Base-by-base conservation (phyloP, 1,139 yeast genomes). In the Kluyveromyces marxianus region DNA sequence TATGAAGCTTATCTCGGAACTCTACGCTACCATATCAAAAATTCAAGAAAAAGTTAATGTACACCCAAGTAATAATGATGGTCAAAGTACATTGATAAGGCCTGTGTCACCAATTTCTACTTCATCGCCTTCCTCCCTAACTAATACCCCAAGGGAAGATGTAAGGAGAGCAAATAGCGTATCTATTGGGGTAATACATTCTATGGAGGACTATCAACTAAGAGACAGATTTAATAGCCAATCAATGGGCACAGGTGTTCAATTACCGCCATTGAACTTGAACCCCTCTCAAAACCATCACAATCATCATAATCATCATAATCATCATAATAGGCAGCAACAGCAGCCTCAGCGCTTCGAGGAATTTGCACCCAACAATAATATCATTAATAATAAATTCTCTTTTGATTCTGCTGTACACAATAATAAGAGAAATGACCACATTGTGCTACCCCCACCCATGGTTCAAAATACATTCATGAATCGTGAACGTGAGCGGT, bases 81-180 rank as follows among this genome's bases (percentile, higher is more conserved):
- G 4, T 7, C 14, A 7, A 10, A n/a, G 4, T 4, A 7, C 35
- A 8, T 24, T 25, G 21, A 32, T 25, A 3, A 35, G 26, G 26
- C 43, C 43, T 5, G 38, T 26, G 8, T 40, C 43, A 10, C 43
- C 43, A 10, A 40, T 40, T n/a, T 40, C 38, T 4, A 14, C 41
- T 8, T 24, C 35, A 5, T 26, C 34, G 4, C 31, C 43, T 21
- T 34, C 33, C 5, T 26, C 30, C 4, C 25, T 28, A 10, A 26
- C 27, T 14, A 4, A 21, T 8, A 40, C 37, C 21, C 37, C 37
- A 3, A 14, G 14, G 4, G 38, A 34, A 7, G 43, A 40, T 27
- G 3, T 26, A 6, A 33, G 25, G 32, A 40, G 43, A 26, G 8
- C 37, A 5, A 26, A 40, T 24, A 34, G 37, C 21, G 10, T 33